Conservation (phyloP, 441 rosid species). For the Rhodomyrtus psidioides region DNA sequence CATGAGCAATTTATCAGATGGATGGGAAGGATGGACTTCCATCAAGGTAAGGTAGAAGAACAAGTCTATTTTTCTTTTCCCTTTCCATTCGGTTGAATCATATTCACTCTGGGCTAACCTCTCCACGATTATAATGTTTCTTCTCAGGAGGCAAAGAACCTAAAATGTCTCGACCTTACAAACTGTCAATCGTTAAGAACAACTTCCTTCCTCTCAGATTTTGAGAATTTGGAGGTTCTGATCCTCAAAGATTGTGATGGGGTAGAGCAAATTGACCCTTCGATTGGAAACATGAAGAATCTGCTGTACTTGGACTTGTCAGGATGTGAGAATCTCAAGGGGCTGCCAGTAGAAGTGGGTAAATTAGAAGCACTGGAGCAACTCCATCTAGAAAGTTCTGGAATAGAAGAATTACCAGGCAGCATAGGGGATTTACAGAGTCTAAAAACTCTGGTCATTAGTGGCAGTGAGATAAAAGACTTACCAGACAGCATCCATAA, state of each 20-base stretch:
- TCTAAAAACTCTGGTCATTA: neutral
- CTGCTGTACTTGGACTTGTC: too few species aligned
- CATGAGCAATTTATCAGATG: fast-evolving
- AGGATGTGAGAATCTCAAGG: too few species aligned
- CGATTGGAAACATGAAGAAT: too few species aligned
- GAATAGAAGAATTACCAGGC: neutral
- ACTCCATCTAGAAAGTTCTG: neutral
- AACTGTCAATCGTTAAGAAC: fast-evolving
- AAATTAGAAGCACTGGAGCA: too few species aligned
- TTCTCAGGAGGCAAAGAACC: neutral
- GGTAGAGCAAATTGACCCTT: too few species aligned
- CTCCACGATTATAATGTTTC: neutral
- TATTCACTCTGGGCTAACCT: neutral
- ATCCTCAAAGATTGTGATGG: too few species aligned
- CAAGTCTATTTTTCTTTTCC: neutral
- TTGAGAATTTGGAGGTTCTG: too few species aligned
- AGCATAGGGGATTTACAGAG: neutral
- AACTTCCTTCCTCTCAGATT: fast-evolving
- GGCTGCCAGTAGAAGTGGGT: too few species aligned
- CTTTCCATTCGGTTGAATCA: fast-evolving
- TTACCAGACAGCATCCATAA: too few species aligned
- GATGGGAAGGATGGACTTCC: neutral
- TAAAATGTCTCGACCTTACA: neutral
- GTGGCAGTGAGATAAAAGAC: fast-evolving
- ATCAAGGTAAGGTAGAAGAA: neutral